Evolutionary conservation across 108 stramenopile genomes (phyloP), one percentile per base, ranked within the genome.

Genomic region (Nitzschia palea): DNA sequence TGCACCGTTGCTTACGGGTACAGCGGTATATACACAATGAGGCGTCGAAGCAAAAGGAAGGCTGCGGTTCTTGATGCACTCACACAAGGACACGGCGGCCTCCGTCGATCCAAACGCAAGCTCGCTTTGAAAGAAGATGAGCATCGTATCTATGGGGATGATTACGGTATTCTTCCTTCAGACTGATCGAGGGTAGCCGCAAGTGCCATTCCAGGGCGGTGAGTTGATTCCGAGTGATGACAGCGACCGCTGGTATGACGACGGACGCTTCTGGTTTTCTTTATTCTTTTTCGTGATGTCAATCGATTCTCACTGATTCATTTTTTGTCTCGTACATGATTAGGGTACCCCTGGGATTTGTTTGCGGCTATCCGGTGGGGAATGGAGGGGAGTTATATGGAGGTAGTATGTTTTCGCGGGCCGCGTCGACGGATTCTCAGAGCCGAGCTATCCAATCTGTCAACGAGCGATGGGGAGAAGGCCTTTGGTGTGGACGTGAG

Each of bases 261-360:
- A n/a, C n/a, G n/a, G n/a, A n/a, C n/a, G n/a, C n/a, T n/a, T n/a
- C n/a, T n/a, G n/a, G n/a, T n/a, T n/a, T n/a, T n/a, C n/a, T n/a
- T n/a, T n/a, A n/a, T n/a, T n/a, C n/a, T n/a, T n/a, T n/a, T n/a
- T n/a, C n/a, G n/a, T n/a, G n/a, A n/a, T n/a, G n/a, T n/a, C n/a
- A n/a, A n/a, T n/a, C n/a, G n/a, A n/a, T n/a, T n/a, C n/a, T 70
- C 55, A 31, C 48, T 53, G 54, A 27, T 55, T 20, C 35, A n/a
- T 32, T 55, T 43, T 51, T 42, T n/a, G n/a, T n/a, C n/a, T n/a
- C n/a, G n/a, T n/a, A n/a, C n/a, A n/a, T n/a, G n/a, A n/a, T 26
- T 45, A 94, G 93, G 82, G 93, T 94, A 65, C 93, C 93, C 43
- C 79, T 94, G 66, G 93, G 93, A 73, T 94, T 94, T 66, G 80